phyloP scores from a whole-genome alignment of 2,329 filamentous ascomycete genomes.

The Graphiopsis chlorocephala region DNA sequence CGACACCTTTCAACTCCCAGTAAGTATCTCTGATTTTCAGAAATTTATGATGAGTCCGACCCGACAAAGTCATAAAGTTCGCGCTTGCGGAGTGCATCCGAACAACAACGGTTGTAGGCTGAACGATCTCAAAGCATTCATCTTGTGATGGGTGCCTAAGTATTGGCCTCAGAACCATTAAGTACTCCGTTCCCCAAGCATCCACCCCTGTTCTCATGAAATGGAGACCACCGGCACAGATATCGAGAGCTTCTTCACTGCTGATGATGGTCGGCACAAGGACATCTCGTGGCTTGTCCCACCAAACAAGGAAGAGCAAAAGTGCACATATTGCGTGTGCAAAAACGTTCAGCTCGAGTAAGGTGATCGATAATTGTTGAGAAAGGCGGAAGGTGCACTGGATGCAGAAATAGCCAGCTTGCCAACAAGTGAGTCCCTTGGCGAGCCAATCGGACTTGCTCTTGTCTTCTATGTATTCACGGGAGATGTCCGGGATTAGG shows the following conservation, averaged over 20 bases:
- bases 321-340: slow-evolving; percentile 24
- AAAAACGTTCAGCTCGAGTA: slow-evolving; percentile 26
- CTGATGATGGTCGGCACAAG: neutral
- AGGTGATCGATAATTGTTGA: slow-evolving; percentile 19
- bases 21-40: neutral
- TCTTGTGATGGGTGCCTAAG: neutral
- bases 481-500: neutral
- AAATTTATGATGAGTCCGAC: neutral
- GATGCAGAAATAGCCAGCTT: slow-evolving; percentile 24
- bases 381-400: slow-evolving; percentile 19
- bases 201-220: no score
- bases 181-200: neutral
- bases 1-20: neutral
- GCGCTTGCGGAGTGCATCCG: no score
- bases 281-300: slow-evolving; percentile 24
- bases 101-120: neutral
- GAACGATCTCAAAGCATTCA: neutral
- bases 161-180: neutral
- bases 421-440: slow-evolving; percentile 19
- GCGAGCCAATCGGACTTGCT: slow-evolving; percentile 20
- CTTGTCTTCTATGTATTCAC: slow-evolving; percentile 18
- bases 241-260: neutral
- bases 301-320: slow-evolving; percentile 23
- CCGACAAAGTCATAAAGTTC: neutral
- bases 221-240: neutral